phyloP scores from a whole-genome alignment of 1,284 basidiomycete species.

The Ceratobasidium sp. region DNA sequence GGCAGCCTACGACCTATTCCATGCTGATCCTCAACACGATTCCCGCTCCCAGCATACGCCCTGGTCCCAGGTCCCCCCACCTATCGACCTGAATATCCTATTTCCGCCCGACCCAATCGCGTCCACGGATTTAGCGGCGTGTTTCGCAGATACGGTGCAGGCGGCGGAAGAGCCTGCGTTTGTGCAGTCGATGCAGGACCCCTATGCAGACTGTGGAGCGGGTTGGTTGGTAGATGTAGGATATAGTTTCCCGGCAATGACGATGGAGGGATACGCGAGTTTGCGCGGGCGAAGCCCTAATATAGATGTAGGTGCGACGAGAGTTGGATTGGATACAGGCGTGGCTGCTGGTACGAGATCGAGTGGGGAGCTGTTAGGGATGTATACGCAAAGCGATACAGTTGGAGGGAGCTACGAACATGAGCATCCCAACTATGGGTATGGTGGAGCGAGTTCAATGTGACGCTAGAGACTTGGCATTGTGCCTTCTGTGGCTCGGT shows the following conservation, averaged over 20 bases:
- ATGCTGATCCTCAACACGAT: slow-evolving; percentile 40
- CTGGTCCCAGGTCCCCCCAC: slow-evolving; percentile 33
- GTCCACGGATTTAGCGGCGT: slow-evolving; percentile 31
- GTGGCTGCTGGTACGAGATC: background rate
- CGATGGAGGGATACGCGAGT: background rate
- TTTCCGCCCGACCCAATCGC: slow-evolving; percentile 37
- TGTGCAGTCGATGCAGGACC: slow-evolving; percentile 8
- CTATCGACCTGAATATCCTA: slow-evolving; percentile 23
- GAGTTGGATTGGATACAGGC: background rate
- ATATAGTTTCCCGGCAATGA: slow-evolving; percentile 28
- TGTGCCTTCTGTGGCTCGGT: no score
- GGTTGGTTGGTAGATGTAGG: slow-evolving; percentile 21
- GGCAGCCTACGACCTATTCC: slow-evolving; percentile 23
- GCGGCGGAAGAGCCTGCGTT: slow-evolving; percentile 20
- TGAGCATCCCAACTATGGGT: no score
- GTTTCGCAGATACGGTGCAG: slow-evolving; percentile 37
- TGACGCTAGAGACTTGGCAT: no score
- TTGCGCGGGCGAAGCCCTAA: background rate
- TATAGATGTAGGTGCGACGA: background rate
- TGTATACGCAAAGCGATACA: background rate
- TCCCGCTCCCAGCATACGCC: slow-evolving; percentile 15
- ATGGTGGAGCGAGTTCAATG: no score
- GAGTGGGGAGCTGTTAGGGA: background rate
- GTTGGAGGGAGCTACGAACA: no score
- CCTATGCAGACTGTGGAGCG: slow-evolving; percentile 10